Conservation (phyloP, 148 eudicot species). For the Amaranthus hypochondriacus region DNA sequence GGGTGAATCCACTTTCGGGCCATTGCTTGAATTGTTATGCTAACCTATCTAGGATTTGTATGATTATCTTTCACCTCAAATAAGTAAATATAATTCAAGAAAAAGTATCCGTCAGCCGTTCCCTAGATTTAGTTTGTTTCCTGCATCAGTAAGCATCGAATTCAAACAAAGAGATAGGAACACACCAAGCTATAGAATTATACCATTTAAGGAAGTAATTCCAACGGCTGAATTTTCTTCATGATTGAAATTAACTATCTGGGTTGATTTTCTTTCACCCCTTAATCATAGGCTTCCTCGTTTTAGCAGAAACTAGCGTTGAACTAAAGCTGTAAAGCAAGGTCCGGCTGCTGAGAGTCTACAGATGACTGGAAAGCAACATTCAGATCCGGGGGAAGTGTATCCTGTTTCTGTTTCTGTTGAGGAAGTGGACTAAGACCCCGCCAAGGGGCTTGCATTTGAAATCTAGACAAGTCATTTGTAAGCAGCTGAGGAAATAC, state of each 20-base stretch:
- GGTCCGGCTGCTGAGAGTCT: slow-evolving; percentile 98
- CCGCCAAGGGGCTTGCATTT: slow-evolving; percentile 55
- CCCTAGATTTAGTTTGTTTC: slow-evolving; percentile 4
- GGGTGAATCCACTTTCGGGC: slow-evolving; percentile 6
- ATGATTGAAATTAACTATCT: background rate
- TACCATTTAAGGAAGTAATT: background rate
- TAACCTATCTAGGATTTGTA: slow-evolving; percentile 23
- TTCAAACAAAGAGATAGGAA: slow-evolving; percentile 4
- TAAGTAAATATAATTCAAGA: slow-evolving; percentile 20
- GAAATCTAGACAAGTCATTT: slow-evolving; percentile 65
- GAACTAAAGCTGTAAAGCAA: slow-evolving; percentile 78
- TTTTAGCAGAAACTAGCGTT: background rate
- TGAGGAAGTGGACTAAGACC: slow-evolving; percentile 49
- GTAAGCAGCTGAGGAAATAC: slow-evolving; percentile 48
- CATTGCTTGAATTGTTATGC: slow-evolving; percentile 13
- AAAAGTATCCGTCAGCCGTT: slow-evolving; percentile 14
- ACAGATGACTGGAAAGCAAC: slow-evolving; percentile 82
- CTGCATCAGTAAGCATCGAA: slow-evolving; percentile 13
- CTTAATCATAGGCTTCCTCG: background rate
- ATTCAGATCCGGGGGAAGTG: slow-evolving; percentile 85
- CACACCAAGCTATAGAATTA: background rate
- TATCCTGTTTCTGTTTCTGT: slow-evolving; percentile 61
- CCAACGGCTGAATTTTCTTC: slow-evolving; percentile 8
- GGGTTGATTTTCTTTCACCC: background rate
- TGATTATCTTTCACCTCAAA: slow-evolving; percentile 17